Evolutionary conservation across 441 rosid species (phyloP).

Genomic region (Pelargonium citronellum): DNA sequence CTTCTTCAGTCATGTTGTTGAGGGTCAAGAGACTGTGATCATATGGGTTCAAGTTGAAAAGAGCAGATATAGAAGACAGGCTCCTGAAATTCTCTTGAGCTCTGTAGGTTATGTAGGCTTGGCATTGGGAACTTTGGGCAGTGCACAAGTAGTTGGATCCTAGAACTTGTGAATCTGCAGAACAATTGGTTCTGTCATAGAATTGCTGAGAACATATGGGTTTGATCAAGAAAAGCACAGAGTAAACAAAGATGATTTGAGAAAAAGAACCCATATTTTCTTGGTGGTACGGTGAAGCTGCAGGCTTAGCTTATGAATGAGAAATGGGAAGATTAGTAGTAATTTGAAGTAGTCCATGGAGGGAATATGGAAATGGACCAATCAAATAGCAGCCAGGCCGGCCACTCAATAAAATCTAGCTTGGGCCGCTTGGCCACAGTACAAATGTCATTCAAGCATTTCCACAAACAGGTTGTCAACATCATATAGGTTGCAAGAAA

Average conservation of each 20-base stretch:
- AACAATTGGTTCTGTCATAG: slow-evolving; percentile 21
- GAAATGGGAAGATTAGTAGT: not conserved
- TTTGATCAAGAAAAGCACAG: slow-evolving; percentile 12
- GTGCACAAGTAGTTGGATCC: slow-evolving; percentile 23
- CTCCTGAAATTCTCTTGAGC: slow-evolving; percentile 27
- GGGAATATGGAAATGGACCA: not conserved
- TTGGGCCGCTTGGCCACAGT: not conserved
- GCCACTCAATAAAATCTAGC: not conserved
- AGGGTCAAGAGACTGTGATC: slow-evolving; percentile 15
- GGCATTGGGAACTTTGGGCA: slow-evolving; percentile 10
- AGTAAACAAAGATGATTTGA: slow-evolving; percentile 15
- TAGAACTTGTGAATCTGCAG: slow-evolving; percentile 12
- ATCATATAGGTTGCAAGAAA: too few relatives aligned
- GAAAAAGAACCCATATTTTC: slow-evolving; percentile 18
- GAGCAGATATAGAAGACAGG: slow-evolving; percentile 24
- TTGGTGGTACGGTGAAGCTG: not conserved
- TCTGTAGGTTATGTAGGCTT: slow-evolving; percentile 24
- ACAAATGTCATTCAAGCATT: not conserved
- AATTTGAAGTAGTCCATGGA: not conserved
- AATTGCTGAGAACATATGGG: slow-evolving; percentile 13
- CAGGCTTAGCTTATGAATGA: not conserved
- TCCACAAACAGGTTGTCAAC: not conserved
- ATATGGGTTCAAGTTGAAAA: slow-evolving; percentile 19
- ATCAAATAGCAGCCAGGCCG: not conserved
- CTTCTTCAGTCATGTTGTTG: slow-evolving; percentile 22